Evolutionary conservation across 83 land plant genomes (phyloP).

Genomic region (Larix sibirica): DNA sequence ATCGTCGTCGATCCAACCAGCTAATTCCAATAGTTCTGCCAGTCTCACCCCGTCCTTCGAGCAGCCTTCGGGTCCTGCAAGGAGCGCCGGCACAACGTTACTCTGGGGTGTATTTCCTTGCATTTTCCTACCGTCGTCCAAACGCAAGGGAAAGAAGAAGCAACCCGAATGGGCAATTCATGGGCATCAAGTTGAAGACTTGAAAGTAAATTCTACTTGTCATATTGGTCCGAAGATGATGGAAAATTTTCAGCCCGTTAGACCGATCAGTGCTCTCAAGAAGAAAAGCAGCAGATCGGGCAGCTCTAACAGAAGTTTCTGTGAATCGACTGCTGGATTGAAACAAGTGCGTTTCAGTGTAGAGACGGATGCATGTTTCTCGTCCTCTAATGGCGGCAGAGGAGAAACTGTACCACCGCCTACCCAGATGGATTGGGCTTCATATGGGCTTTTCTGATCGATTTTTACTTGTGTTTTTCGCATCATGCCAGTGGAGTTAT

Average conservation of each 20-base stretch:
- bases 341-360: constrained; percentile 8
- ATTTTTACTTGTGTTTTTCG: no score
- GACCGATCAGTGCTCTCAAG: constrained; percentile 4
- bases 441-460: constrained; percentile 12
- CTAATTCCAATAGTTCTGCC: neutral
- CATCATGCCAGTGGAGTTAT: no score
- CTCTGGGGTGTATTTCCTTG: constrained; percentile 1
- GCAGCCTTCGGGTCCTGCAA: neutral
- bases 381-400: neutral
- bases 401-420: neutral
- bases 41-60: no score
- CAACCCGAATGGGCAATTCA: no score
- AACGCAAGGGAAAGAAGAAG: neutral
- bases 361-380: neutral
- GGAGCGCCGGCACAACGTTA: neutral
- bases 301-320: neutral
- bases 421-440: constrained; percentile 2
- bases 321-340: neutral
- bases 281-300: neutral
- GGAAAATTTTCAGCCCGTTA: neutral
- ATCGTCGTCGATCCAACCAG: neutral
- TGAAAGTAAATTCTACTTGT: neutral
- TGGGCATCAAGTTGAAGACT: neutral
- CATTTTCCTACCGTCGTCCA: neutral
- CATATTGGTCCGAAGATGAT: neutral